phyloP scores from a whole-genome alignment of 2,329 filamentous ascomycete genomes.

The Thermothelomyces thermophilus region DNA sequence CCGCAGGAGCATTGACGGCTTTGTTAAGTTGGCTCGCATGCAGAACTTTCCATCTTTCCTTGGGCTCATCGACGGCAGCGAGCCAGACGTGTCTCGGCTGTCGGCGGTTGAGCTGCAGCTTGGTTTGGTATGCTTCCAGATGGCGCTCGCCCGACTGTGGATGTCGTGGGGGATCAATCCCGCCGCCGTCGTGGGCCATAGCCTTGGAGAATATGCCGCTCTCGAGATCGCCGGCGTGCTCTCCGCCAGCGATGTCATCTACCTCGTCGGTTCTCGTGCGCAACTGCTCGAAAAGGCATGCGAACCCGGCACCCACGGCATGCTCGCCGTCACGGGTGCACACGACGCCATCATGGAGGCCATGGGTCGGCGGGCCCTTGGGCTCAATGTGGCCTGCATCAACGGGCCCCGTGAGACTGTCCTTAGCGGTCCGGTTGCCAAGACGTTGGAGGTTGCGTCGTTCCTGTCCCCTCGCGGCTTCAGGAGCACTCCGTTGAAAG shows the following conservation, averaged over 20 bases:
- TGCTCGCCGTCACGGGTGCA: slow-evolving; percentile 44
- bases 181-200: slow-evolving; percentile 53
- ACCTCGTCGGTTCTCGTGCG: slow-evolving; percentile 63
- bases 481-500: slow-evolving; percentile 42
- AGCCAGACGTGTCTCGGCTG: slow-evolving; percentile 37
- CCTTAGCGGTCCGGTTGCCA: slow-evolving; percentile 42
- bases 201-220: slow-evolving; percentile 67
- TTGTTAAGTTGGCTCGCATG: slow-evolving; percentile 45
- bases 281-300: slow-evolving; percentile 59
- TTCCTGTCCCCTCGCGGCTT: slow-evolving; percentile 28
- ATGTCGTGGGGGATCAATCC: slow-evolving; percentile 49
- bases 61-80: slow-evolving; percentile 42
- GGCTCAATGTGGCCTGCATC: slow-evolving; percentile 58
- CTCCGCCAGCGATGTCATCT: slow-evolving; percentile 64
- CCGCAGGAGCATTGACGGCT: slow-evolving; percentile 48
- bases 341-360: slow-evolving; percentile 48
- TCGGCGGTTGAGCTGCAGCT: slow-evolving; percentile 49
- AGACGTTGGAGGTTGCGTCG: slow-evolving; percentile 40
- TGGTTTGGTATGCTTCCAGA: slow-evolving; percentile 48
- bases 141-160: slow-evolving; percentile 52
- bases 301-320: slow-evolving; percentile 57
- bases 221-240: slow-evolving; percentile 64
- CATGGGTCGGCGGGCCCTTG: slow-evolving; percentile 36
- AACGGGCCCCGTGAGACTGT: slow-evolving; percentile 73
- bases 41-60: slow-evolving; percentile 52